Conservation (phyloP, 352 stramenopile species). For the Globisporangium polare region DNA sequence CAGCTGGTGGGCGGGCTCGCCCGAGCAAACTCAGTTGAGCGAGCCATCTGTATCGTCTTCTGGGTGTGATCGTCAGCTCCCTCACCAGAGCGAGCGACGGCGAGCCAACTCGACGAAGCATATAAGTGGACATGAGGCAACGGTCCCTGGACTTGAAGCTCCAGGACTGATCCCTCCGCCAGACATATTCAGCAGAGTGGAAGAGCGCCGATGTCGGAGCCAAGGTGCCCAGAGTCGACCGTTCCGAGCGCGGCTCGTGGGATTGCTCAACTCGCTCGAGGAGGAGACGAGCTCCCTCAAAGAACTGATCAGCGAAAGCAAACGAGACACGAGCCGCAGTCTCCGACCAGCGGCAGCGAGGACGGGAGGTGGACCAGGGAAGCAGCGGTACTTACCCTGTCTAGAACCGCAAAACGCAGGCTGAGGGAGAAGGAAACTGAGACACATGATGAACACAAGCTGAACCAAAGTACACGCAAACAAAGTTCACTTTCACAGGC, state of each 20-base stretch:
- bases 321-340: background rate
- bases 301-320: conserved; percentile 15
- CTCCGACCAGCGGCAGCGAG: conserved; percentile 1
- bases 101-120: conserved; percentile 1
- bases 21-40: background rate
- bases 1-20: conserved; percentile 48
- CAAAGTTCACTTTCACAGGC: conserved; percentile 5
- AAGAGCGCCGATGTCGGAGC: conserved; percentile 15
- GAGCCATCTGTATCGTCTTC: background rate
- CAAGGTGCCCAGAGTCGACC: conserved; percentile 25
- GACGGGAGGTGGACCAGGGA: background rate
- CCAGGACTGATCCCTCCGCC: background rate
- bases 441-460: background rate
- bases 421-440: background rate
- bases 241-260: conserved; percentile 55
- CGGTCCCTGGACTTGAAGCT: background rate
- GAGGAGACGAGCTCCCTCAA: conserved; percentile 60
- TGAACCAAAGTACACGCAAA: conserved; percentile 1
- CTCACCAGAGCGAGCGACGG: conserved; percentile 4
- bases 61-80: background rate
- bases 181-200: background rate
- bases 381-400: conserved; percentile 5
- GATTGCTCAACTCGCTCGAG: conserved; percentile 62
- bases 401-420: conserved; percentile 2
- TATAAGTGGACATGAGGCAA: background rate